Conservation (phyloP, 805 yeast species). For the Saccharomycopsis selenospora region DNA sequence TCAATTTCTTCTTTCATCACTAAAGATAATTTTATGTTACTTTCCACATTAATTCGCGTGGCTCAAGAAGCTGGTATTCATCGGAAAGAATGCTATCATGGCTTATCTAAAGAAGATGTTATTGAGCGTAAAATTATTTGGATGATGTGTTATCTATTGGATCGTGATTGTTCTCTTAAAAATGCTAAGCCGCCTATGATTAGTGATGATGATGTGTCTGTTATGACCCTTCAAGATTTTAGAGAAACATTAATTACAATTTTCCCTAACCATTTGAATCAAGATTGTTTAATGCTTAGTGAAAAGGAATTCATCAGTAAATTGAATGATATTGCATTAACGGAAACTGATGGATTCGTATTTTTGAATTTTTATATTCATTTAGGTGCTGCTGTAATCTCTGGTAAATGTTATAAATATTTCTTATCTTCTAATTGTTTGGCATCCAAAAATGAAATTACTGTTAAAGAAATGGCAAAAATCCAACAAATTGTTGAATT, state of each 20-base stretch:
- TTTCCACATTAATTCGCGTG: conserved; percentile 42
- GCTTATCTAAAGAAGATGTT: conserved; percentile 33
- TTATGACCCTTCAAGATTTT: conserved; percentile 20
- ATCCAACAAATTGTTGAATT: neutral
- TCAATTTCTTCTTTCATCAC: conserved; percentile 33
- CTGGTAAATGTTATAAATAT: conserved; percentile 2
- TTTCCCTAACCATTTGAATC: conserved; percentile 2
- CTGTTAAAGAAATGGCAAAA: neutral
- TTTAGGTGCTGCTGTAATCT: conserved; percentile 1
- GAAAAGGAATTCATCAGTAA: conserved; percentile 7
- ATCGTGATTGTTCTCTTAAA: conserved; percentile 38
- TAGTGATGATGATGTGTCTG: conserved; percentile 33
- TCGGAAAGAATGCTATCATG: conserved; percentile 37
- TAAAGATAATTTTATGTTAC: conserved; percentile 36
- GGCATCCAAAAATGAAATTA: neutral
- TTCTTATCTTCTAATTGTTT: conserved; percentile 6
- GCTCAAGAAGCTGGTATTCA: conserved; percentile 56
- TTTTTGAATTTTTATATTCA: conserved; percentile 3
- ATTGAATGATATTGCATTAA: neutral
- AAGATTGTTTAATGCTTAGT: neutral
- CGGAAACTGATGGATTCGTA: conserved; percentile 1
- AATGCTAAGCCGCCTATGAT: conserved; percentile 45
- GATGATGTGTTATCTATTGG: conserved; percentile 43
- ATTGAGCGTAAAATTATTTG: conserved; percentile 37
- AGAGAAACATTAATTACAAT: conserved; percentile 1